Conservation (phyloP, 352 stramenopile species). For the Ophiocytium majus region DNA sequence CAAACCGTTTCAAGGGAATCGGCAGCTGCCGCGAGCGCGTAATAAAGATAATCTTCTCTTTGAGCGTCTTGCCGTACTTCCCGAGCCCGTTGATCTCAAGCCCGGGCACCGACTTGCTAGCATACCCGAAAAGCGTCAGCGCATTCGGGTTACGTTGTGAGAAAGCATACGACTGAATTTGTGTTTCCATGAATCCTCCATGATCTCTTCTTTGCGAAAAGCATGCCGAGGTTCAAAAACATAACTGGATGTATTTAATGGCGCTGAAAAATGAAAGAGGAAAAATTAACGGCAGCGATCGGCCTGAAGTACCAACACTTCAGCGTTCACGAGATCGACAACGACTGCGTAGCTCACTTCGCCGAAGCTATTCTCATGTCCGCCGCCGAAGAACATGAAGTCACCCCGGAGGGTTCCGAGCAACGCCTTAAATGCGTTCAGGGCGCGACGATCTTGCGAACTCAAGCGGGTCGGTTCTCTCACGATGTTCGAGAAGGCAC, state of each 20-base stretch:
- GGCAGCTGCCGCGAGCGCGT: neutral
- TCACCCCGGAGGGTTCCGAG: neutral
- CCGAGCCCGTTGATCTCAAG: conserved; percentile 13
- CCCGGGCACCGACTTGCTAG: neutral
- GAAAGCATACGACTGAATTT: neutral
- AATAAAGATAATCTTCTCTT: conserved; percentile 12
- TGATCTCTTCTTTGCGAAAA: no score
- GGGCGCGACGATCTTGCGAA: neutral
- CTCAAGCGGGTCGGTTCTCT: no score
- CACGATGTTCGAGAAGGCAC: no score
- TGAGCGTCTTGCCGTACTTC: conserved; percentile 4
- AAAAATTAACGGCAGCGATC: no score
- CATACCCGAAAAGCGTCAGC: conserved; percentile 4
- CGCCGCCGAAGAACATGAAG: no score
- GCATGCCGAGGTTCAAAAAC: no score
- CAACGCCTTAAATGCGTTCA: neutral
- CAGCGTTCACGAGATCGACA: no score
- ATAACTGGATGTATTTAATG: no score
- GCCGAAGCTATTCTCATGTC: no score
- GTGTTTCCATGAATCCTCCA: conserved; percentile 2
- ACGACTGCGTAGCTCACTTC: no score
- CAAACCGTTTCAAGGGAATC: conserved; percentile 8
- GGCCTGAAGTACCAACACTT: no score
- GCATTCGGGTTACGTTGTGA: neutral
- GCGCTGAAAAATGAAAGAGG: no score